Conservation (phyloP, 805 yeast species). For the Lachancea thermotolerans region DNA sequence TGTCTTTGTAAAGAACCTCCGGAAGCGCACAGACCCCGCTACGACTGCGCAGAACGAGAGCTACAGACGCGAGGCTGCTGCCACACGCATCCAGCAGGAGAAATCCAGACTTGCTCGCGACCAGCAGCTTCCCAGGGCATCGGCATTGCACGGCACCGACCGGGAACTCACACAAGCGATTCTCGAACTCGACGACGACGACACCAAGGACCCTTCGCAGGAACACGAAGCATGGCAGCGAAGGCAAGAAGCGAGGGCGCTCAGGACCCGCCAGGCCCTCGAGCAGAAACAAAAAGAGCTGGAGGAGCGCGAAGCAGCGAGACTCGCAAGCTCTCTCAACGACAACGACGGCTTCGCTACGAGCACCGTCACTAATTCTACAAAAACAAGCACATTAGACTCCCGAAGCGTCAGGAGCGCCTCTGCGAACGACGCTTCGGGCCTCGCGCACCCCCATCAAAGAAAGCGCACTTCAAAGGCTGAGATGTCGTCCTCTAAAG, state of each 20-base stretch:
- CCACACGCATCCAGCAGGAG: neutral
- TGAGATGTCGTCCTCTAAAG: neutral
- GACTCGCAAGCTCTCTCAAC: slow-evolving; percentile 8
- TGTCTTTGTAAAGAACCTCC: slow-evolving; percentile 16
- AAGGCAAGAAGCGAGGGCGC: slow-evolving; percentile 18
- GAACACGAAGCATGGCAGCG: slow-evolving; percentile 21
- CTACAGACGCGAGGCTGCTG: neutral
- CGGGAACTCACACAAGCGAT: slow-evolving; percentile 19
- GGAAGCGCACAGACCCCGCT: neutral
- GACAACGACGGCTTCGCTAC: neutral
- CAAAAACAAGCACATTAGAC: no score
- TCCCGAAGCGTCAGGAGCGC: no score
- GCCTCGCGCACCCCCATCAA: neutral
- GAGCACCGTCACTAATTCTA: no score
- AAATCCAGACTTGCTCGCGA: neutral
- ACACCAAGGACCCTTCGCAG: slow-evolving; percentile 17
- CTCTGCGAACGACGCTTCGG: no score
- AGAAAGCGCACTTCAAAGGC: neutral
- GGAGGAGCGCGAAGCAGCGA: slow-evolving; percentile 23
- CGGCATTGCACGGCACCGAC: slow-evolving; percentile 16
- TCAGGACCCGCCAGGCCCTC: slow-evolving; percentile 17
- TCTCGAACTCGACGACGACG: slow-evolving; percentile 24
- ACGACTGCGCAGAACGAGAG: neutral
- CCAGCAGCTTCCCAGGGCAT: slow-evolving; percentile 2
- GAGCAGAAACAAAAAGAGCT: slow-evolving; percentile 22